Percentiles rank a stretch among this genome's conserved stretches.
Conservation (phyloP, 192 early-diverging fungal species). For the Coemansia sp. region DNA sequence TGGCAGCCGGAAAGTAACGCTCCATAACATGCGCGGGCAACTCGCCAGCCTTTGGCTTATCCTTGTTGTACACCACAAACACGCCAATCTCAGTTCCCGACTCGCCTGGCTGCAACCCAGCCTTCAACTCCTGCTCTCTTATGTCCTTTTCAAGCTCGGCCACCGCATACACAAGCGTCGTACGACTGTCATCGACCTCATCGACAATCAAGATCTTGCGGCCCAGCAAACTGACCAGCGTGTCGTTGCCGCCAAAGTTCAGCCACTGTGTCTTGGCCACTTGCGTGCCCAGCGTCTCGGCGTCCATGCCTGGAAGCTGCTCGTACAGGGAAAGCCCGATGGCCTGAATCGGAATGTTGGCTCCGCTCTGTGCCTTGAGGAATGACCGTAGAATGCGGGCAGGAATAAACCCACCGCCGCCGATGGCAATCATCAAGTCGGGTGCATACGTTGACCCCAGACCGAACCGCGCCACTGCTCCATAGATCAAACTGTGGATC, state of each 20-base stretch:
- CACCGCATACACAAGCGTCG: conserved; percentile 72
- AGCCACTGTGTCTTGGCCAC: conserved; percentile 83
- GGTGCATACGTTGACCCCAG: conserved; percentile 67
- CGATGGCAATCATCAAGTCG: conserved; percentile 75
- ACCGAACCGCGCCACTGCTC: conserved; percentile 58
- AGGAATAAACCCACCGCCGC: conserved; percentile 77
- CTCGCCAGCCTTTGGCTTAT: conserved; percentile 67
- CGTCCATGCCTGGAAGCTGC: conserved; percentile 57
- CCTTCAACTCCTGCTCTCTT: conserved; percentile 50
- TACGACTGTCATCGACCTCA: conserved; percentile 76
- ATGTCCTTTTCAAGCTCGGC: conserved; percentile 72
- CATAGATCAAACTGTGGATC: conserved; percentile 59
- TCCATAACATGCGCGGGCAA: conserved; percentile 61
- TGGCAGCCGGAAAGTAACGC: conserved; percentile 69
- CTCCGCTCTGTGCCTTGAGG: conserved; percentile 62
- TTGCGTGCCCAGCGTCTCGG: conserved; percentile 54
- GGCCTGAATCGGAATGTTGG: conserved; percentile 78
- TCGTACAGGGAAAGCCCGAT: conserved; percentile 78
- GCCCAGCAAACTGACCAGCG: conserved; percentile 63
- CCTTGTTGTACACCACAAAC: conserved; percentile 80
- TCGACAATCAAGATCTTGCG: conserved; percentile 76
- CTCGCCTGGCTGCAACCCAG: conserved; percentile 34
- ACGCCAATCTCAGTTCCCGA: conserved; percentile 64
- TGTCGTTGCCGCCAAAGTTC: conserved; percentile 68
- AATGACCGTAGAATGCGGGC: conserved; percentile 75